These are phyloP conservation scores for Xerocomus amazonicus DNA, from an alignment of 1,284 basidiomycete genomes.

Conservation along the genomic window DNA sequence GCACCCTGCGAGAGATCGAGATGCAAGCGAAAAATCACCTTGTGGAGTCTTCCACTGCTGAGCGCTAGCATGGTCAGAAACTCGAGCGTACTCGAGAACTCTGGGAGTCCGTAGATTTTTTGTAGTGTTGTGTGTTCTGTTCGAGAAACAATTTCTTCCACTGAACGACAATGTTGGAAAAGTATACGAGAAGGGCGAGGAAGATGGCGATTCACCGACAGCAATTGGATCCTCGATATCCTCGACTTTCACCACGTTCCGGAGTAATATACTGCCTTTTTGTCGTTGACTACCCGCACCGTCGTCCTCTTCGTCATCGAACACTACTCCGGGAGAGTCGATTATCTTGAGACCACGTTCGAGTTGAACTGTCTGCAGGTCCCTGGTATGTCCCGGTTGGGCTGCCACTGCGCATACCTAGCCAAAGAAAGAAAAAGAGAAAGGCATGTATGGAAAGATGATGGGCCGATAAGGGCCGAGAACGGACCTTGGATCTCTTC, in stretches of 20 bases:
- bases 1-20: not conserved
- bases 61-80: conserved; percentile 92
- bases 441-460: conserved; percentile 22
- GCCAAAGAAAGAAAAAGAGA: conserved; percentile 31
- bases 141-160: conserved; percentile 79
- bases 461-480: conserved; percentile 17
- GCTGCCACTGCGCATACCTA: conserved; percentile 89
- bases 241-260: conserved; percentile 93
- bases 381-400: conserved; percentile 92
- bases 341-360: conserved; percentile 91
- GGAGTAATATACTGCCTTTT: conserved; percentile 71
- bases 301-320: conserved; percentile 66
- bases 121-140: conserved; percentile 69
- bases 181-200: not conserved
- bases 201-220: conserved; percentile 57
- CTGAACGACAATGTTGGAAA: conserved; percentile 37
- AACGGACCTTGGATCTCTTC: conserved; percentile 76
- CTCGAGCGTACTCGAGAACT: conserved; percentile 70
- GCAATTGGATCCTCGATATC: conserved; percentile 88
- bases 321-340: conserved; percentile 96
- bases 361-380: conserved; percentile 89
- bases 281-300: conserved; percentile 49
- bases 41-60: conserved; percentile 79
- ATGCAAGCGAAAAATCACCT: conserved; percentile 41
- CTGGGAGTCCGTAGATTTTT: conserved; percentile 81